Conservation (phyloP, 768 basidiomycete genomes). For the Hortiboletus flavorubellus region DNA sequence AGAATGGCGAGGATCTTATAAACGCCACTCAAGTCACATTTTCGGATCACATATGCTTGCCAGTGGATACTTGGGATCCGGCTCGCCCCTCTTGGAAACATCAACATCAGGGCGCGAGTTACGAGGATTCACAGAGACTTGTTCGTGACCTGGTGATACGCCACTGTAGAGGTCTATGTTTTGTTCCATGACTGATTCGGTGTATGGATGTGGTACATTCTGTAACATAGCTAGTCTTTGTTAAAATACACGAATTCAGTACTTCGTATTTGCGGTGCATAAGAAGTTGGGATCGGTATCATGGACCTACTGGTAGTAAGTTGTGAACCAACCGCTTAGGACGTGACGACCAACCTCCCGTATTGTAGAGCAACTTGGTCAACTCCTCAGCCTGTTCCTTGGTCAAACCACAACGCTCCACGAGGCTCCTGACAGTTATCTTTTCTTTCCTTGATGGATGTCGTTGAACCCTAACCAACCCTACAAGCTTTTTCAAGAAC, state of each 20-base stretch:
- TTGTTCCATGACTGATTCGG: conserved; percentile 1
- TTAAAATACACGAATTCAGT: neutral
- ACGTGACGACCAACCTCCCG: neutral
- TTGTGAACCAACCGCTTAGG: neutral
- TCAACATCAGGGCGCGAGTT: conserved; percentile 9
- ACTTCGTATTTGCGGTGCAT: neutral
- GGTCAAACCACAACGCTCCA: conserved; percentile 15
- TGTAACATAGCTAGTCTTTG: conserved; percentile 1
- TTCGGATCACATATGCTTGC: conserved; percentile 17
- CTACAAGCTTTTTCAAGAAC: conserved; percentile 20
- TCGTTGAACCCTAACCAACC: conserved; percentile 9
- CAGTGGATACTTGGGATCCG: conserved; percentile 11
- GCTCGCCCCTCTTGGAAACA: conserved; percentile 20
- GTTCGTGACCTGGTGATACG: conserved; percentile 14
- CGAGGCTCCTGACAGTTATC: conserved; percentile 8
- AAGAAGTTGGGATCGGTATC: neutral
- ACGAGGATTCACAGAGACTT: conserved; percentile 16
- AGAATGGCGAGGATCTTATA: conserved; percentile 9
- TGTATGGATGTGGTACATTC: neutral
- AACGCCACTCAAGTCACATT: conserved; percentile 9
- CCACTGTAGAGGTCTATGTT: conserved; percentile 5
- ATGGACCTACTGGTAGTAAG: conserved; percentile 3
- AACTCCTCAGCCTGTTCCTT: conserved; percentile 20
- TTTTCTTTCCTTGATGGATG: conserved; percentile 8
- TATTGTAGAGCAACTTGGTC: conserved; percentile 5